Evolutionary conservation across 2,329 filamentous ascomycete species (phyloP).

Genomic region (Monilinia polystroma): DNA sequence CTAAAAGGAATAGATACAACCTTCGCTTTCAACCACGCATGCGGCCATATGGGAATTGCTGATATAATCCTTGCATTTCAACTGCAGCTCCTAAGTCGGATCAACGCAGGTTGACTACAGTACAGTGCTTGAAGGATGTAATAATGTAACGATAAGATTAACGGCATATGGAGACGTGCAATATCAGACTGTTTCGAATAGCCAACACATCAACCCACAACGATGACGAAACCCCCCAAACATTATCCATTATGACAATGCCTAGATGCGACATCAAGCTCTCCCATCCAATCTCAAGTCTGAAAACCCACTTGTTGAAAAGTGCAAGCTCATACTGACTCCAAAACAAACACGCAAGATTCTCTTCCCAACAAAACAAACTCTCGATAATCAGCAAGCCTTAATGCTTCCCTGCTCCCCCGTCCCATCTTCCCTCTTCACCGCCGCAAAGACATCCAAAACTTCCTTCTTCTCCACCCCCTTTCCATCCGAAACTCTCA

Average conservation of each 20-base stretch:
- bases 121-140: too few relatives aligned
- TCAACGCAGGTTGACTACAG: too few relatives aligned
- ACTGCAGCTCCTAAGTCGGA: too few relatives aligned
- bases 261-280: too few relatives aligned
- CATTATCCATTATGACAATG: too few relatives aligned
- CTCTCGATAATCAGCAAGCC: neutral
- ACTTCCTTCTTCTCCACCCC: neutral
- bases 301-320: neutral
- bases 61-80: too few relatives aligned
- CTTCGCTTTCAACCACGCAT: too few relatives aligned
- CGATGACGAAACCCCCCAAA: neutral
- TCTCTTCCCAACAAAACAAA: neutral
- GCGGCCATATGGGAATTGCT: too few relatives aligned
- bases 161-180: neutral
- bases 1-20: too few relatives aligned
- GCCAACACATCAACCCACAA: neutral
- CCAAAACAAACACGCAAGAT: neutral
- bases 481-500: neutral
- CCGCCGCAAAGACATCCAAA: neutral
- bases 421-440: neutral
- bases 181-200: neutral
- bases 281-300: neutral
- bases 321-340: slow-evolving; percentile 1
- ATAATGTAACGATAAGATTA: too few relatives aligned
- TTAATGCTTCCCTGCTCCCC: neutral